Base-by-base conservation (phyloP, 495 filamentous ascomycete genomes). In the Lasiosphaeria hispida region DNA sequence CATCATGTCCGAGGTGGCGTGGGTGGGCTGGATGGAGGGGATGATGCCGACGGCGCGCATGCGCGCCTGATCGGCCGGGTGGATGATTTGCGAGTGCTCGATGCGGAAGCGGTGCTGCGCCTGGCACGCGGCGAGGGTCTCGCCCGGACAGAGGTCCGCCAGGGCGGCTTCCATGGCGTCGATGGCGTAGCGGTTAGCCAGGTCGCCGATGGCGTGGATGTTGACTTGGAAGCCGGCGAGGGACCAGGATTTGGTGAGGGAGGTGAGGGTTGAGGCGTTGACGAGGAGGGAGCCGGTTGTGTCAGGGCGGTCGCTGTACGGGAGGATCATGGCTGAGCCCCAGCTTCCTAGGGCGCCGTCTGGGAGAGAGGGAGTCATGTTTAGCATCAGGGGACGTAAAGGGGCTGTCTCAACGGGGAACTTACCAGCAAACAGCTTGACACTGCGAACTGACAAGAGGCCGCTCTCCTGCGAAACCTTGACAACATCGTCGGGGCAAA, bases 191-290 rank as follows among this genome's bases (percentile, higher is more conserved):
- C 82, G 77, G 66, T 83, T 84, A 36, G 85, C 85, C 4, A 77
- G 70, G 65, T 88, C 85, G 33, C 85, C 85, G 48, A 88, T 87
- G 33, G 84, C 82, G 69, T 86, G 83, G 55, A 85, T 85, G 59
- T 83, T 83, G 47, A 85, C 79, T 56, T 85, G 82, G 57, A 73
- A 84, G 3, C 75, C 78, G 1, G 72, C 74, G 2, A 47, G 66
- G 8, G 79, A 72, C 83, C 82, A 83, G 11, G 72, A 72, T 1
- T 67, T 64, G 14, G 79, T 70, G n/a, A 82, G 69, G 4, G 69
- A 64, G 4, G 73, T 75, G 34, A 87, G 68, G 0, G 74, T 75
- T 0, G 74, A 73, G 9, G 79, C 77, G 63, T 85, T 85, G 34
- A 86, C 78, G 14, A 88, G 76, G 44, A 88, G 77, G 1, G 81